Percentiles rank a stretch among this genome's conserved stretches.
These are phyloP conservation scores for Psilocybe tampanensis DNA, from an alignment of 768 basidiomycete species.

Conservation along the genomic window DNA sequence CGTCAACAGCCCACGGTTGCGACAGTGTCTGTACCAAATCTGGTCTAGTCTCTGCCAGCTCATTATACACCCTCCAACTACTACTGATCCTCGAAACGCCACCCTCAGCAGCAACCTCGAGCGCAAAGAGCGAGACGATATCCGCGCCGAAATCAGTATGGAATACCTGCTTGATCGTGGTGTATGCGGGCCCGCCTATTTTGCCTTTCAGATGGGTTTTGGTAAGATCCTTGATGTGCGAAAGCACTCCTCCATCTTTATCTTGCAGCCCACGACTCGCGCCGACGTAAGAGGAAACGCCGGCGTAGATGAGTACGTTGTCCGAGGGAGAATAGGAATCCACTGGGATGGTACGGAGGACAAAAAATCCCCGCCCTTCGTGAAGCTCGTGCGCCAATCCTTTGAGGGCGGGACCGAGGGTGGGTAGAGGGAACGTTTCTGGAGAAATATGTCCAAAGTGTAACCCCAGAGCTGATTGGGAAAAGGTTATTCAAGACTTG, in stretches of 20 bases:
- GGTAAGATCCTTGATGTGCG: slow-evolving; percentile 51
- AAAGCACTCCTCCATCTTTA: slow-evolving; percentile 37
- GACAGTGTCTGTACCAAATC: slow-evolving; percentile 45
- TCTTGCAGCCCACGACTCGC: slow-evolving; percentile 22
- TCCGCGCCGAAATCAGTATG: slow-evolving; percentile 47
- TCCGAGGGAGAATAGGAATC: slow-evolving; percentile 41
- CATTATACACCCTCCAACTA: slow-evolving; percentile 47
- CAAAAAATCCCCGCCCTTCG: slow-evolving; percentile 49
- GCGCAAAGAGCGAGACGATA: slow-evolving; percentile 44
- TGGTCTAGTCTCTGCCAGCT: slow-evolving; percentile 47
- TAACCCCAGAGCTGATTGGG: slow-evolving; percentile 23
- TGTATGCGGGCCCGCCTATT: slow-evolving; percentile 47
- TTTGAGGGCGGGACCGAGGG: slow-evolving; percentile 34
- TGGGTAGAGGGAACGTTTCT: slow-evolving; percentile 47
- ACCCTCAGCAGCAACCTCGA: slow-evolving; percentile 44
- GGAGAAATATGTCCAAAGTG: slow-evolving; percentile 32
- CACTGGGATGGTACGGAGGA: slow-evolving; percentile 47
- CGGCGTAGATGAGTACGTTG: slow-evolving; percentile 45
- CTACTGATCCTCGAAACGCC: slow-evolving; percentile 48
- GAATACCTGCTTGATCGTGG: slow-evolving; percentile 53
- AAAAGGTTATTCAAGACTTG: background rate
- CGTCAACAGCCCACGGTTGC: slow-evolving; percentile 46
- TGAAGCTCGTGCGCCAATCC: slow-evolving; percentile 43
- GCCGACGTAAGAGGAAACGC: slow-evolving; percentile 28
- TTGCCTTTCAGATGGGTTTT: slow-evolving; percentile 34